Percentiles rank a stretch among this genome's conserved stretches.
Conservation (phyloP, 164 flowering plant species). For the Chimonanthus salicifolius region DNA sequence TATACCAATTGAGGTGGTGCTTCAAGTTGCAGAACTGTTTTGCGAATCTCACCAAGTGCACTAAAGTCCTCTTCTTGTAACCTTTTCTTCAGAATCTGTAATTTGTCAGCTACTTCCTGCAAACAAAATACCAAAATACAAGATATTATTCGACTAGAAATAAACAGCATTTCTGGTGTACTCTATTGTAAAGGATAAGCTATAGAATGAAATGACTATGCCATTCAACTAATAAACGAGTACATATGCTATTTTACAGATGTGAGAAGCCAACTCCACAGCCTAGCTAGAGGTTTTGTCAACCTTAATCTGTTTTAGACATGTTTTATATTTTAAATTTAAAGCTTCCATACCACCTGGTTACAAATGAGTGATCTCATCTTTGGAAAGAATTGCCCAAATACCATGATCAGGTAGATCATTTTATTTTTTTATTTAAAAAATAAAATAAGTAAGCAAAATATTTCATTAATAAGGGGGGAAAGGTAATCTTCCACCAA, state of each 20-base stretch:
- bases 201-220: not conserved
- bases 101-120: constrained; percentile 58
- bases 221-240: not conserved
- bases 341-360: no score
- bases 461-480: no score
- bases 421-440: no score
- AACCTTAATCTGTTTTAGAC: no score
- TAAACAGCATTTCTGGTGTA: no score
- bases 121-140: not conserved
- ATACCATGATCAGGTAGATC: no score
- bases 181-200: not conserved
- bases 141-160: not conserved
- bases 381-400: no score
- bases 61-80: constrained; percentile 48
- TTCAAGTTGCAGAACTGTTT: constrained; percentile 62
- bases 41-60: constrained; percentile 69
- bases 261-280: not conserved
- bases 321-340: no score
- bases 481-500: no score
- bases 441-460: no score
- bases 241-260: not conserved
- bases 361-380: no score
- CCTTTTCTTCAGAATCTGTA: constrained; percentile 49
- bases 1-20: constrained; percentile 80
- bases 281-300: no score